Conservation (phyloP, 306 rosid species). For the Elaeagnus macrophylla region DNA sequence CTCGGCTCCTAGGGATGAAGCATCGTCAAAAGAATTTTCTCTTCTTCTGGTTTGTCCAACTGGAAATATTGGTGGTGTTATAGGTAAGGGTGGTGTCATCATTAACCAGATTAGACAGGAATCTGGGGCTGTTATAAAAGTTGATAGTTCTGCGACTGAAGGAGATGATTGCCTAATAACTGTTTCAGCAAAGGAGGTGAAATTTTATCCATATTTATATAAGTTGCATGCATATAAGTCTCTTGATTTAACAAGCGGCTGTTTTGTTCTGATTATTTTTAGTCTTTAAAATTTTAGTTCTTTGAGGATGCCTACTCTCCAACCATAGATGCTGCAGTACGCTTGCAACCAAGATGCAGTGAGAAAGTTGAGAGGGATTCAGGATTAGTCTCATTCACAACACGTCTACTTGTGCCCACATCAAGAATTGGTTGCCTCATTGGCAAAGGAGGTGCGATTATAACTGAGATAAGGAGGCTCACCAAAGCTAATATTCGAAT, state of each 20-base stretch:
- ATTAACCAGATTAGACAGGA: slow-evolving; percentile 97
- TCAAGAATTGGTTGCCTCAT: slow-evolving; percentile 97
- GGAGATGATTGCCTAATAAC: slow-evolving; percentile 80
- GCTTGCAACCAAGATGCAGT: slow-evolving; percentile 93
- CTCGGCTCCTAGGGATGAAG: slow-evolving; percentile 84
- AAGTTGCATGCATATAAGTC: background rate
- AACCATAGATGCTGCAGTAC: slow-evolving; percentile 84
- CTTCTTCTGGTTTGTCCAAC: slow-evolving; percentile 81
- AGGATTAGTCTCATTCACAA: slow-evolving; percentile 82
- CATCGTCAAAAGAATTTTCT: slow-evolving; percentile 74
- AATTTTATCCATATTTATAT: slow-evolving; percentile 10
- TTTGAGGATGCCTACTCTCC: slow-evolving; percentile 79
- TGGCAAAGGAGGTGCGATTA: slow-evolving; percentile 94
- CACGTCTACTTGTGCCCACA: slow-evolving; percentile 83
- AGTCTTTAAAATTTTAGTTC: slow-evolving; percentile 40
- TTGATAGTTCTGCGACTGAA: slow-evolving; percentile 84
- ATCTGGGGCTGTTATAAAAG: slow-evolving; percentile 82
- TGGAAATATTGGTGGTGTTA: slow-evolving; percentile 88
- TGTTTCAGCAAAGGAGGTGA: slow-evolving; percentile 86
- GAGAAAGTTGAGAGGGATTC: slow-evolving; percentile 95
- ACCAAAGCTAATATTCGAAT: slow-evolving; percentile 91
- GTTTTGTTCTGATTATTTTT: slow-evolving; percentile 14
- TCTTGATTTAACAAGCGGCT: slow-evolving; percentile 2
- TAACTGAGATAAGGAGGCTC: slow-evolving; percentile 87
- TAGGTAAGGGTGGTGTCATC: slow-evolving; percentile 90